Percentiles rank a stretch among this genome's conserved stretches.
Conservation (phyloP, 306 rosid genomes). For the Quercus engelmannii region DNA sequence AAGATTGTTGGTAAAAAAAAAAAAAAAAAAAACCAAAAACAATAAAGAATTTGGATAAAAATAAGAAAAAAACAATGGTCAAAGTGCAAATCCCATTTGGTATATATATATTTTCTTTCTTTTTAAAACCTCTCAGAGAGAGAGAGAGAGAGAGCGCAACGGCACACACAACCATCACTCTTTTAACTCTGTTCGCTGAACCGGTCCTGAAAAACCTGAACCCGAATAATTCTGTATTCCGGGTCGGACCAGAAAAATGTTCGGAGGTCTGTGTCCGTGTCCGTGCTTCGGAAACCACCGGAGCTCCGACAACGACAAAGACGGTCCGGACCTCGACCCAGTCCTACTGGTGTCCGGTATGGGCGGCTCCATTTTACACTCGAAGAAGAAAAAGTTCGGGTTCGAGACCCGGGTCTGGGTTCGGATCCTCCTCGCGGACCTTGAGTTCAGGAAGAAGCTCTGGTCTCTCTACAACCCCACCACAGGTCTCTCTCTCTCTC, state of each 20-base stretch:
- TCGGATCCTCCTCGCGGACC: constrained; percentile 70
- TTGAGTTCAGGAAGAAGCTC: constrained; percentile 66
- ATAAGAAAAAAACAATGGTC: too few relatives aligned
- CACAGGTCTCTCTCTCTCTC: constrained; percentile 49
- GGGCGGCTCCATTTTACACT: constrained; percentile 81
- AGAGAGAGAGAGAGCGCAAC: not conserved
- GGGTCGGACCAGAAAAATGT: constrained; percentile 13
- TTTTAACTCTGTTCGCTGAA: not conserved
- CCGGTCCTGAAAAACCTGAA: not conserved
- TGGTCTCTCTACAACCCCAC: constrained; percentile 76
- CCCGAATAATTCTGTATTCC: not conserved
- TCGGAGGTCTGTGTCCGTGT: constrained; percentile 32
- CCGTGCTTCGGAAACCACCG: constrained; percentile 45
- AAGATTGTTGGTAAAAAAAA: too few relatives aligned
- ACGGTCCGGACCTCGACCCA: constrained; percentile 57
- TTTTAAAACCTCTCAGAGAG: too few relatives aligned
- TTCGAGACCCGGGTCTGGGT: constrained; percentile 84
- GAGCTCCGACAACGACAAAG: constrained; percentile 24
- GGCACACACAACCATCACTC: not conserved
- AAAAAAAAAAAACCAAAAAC: too few relatives aligned
- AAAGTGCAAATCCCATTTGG: too few relatives aligned
- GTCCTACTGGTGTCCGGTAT: constrained; percentile 77
- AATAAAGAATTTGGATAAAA: too few relatives aligned
- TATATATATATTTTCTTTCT: too few relatives aligned
- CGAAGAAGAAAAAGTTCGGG: constrained; percentile 61